phyloP scores from a whole-genome alignment of 305 asterid species.

The Solanum chacoense region DNA sequence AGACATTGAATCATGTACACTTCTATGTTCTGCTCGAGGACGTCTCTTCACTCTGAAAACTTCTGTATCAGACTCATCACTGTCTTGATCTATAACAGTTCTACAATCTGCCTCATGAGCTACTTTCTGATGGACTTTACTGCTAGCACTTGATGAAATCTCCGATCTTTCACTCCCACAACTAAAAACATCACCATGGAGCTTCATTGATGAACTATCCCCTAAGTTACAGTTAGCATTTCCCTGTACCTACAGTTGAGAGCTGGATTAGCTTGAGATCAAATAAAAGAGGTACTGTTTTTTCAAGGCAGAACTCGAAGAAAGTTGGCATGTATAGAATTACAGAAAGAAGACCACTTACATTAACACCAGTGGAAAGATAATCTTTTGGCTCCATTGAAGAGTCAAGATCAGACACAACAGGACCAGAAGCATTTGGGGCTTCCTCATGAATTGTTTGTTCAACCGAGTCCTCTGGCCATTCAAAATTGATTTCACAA shows the following conservation, averaged over 20 bases:
- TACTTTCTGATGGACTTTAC: conserved; percentile 16
- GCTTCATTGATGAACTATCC: conserved; percentile 11
- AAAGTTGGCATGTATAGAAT: background rate
- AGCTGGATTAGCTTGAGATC: background rate
- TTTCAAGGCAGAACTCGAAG: background rate
- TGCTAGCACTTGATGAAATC: conserved; percentile 18
- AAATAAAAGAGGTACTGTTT: background rate
- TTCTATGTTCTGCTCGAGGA: conserved; percentile 45
- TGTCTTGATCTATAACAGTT: conserved; percentile 29
- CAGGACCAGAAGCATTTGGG: conserved; percentile 17
- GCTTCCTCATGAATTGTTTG: conserved; percentile 10
- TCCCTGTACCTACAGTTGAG: conserved; percentile 18
- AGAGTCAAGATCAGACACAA: conserved; percentile 3
- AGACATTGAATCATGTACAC: conserved; percentile 24
- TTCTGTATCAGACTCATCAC: conserved; percentile 74
- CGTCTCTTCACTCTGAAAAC: conserved; percentile 76
- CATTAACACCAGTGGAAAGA: conserved; percentile 14
- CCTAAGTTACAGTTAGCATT: conserved; percentile 14
- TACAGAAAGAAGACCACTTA: background rate
- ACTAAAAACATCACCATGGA: conserved; percentile 14
- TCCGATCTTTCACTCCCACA: conserved; percentile 18
- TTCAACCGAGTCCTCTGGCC: conserved; percentile 13
- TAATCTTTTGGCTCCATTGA: conserved; percentile 9
- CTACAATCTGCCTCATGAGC: conserved; percentile 17
- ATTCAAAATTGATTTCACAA: conserved; percentile 27